These are phyloP conservation scores for Blumeria hordei DNA, from an alignment of 2,329 filamentous ascomycete species.

Conservation along the genomic window DNA sequence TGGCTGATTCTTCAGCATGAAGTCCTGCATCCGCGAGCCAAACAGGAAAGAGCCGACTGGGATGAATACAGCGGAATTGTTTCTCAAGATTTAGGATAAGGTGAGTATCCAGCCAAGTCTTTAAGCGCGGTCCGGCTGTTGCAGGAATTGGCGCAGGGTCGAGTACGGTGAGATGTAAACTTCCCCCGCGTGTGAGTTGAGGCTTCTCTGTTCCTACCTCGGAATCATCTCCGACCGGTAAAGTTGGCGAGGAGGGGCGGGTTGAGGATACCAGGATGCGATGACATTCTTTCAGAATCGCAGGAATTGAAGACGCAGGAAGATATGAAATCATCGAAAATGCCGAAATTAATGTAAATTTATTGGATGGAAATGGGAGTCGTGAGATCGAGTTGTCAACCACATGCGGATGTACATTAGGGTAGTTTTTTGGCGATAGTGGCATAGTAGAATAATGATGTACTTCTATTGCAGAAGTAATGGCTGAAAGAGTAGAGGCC, in stretches of 20 bases:
- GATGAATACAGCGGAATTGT: conserved; percentile 32
- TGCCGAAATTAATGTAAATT: conserved; percentile 26
- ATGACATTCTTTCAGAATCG: conserved; percentile 30
- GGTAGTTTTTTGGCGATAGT: conserved; percentile 16
- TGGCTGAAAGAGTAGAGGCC: conserved; percentile 13
- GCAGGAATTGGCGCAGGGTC: conserved; percentile 32
- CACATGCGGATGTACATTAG: conserved; percentile 15
- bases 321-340: conserved; percentile 31
- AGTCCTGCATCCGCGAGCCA: conserved; percentile 34
- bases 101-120: conserved; percentile 36
- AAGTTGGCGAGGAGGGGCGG: conserved; percentile 1
- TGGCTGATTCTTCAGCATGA: conserved; percentile 15
- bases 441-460: conserved; percentile 20
- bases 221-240: background rate
- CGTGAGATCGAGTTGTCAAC: conserved; percentile 16
- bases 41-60: conserved; percentile 29
- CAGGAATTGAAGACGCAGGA: conserved; percentile 29
- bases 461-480: conserved; percentile 17
- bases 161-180: conserved; percentile 33
- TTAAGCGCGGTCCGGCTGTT: conserved; percentile 31
- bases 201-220: background rate
- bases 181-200: conserved; percentile 23
- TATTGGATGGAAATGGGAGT: conserved; percentile 15
- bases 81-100: conserved; percentile 33
- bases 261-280: conserved; percentile 23